Base-by-base conservation (phyloP, 352 stramenopile species). In the Pythium vanterpoolii region DNA sequence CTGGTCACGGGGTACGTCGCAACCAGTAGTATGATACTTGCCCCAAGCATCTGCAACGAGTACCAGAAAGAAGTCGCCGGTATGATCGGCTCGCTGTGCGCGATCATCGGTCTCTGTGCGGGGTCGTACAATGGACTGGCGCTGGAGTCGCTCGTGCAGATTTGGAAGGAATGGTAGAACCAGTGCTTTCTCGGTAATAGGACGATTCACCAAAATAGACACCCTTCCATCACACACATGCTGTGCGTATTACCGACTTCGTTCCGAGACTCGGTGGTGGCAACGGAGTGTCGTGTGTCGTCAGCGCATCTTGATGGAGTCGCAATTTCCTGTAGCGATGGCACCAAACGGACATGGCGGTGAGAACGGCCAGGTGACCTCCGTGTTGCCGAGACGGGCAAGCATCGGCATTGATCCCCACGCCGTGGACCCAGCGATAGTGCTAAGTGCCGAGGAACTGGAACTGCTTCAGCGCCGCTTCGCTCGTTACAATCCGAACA, bases 1-100 rank as follows among this genome's bases (percentile, higher is more conserved):
- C 45, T 93, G 45, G 70, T 79, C 18, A 91, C 83, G 28, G 83
- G 83, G 0, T 93, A 90, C 64, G 83, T 93, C 7, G 79, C 79
- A n/a, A 93, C 83, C 6, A 83, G 68, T 16, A 82, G 73, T 51
- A 89, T 91, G 56, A 88, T 93, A 34, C 66, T 93, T 11, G 81
- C 80, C 1, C 83, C 83, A 2, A 89, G 76, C 21, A 69, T 88
- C 34, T 93, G 83, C 64, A 79, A 65, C 16, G 83, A 90, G 55
- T 87, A 82, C 56, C 79, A 93, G 56, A 89, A 89, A 56, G 83
- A 93, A 56, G 74, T 87, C 14, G 83, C 79, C 0, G 83, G 83
- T 8, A 93, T 93, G 78, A 74, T 90, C 34, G 80, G 75, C 16
- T 77, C 79, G 3, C 62, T 93, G 7, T 79, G 75, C 34, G 76